Conservation (phyloP, 805 yeast species). For the Lipomyces starkeyi region DNA sequence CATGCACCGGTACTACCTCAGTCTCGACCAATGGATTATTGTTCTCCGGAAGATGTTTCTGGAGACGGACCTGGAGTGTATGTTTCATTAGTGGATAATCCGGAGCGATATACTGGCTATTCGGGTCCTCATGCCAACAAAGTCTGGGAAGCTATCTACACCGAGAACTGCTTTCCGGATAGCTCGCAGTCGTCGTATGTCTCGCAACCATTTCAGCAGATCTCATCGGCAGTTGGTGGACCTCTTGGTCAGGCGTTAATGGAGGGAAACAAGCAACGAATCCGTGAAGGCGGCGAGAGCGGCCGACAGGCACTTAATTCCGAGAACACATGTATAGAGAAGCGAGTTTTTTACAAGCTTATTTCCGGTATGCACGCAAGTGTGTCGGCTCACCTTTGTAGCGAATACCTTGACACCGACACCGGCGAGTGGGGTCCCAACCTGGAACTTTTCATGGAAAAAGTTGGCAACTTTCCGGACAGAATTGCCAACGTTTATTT, state of each 20-base stretch:
- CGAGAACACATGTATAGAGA: conserved; percentile 75
- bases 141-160: conserved; percentile 92
- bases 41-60: conserved; percentile 51
- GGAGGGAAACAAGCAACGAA: conserved; percentile 40
- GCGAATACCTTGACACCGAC: conserved; percentile 73
- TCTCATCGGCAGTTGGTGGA: conserved; percentile 12
- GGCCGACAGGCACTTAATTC: conserved; percentile 47
- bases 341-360: conserved; percentile 83
- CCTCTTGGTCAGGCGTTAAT: conserved; percentile 37
- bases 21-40: conserved; percentile 59
- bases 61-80: conserved; percentile 58
- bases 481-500: conserved; percentile 87
- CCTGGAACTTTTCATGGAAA: conserved; percentile 76
- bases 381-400: conserved; percentile 88
- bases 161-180: conserved; percentile 81
- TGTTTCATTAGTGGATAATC: conserved; percentile 85
- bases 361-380: conserved; percentile 95
- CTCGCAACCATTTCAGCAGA: not conserved
- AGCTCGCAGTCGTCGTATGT: conserved; percentile 1
- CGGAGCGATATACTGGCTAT: conserved; percentile 96
- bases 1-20: conserved; percentile 67
- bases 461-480: conserved; percentile 90
- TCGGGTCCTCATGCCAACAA: conserved; percentile 90
- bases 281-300: conserved; percentile 42
- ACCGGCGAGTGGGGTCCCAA: conserved; percentile 87